Evolutionary conservation across 768 basidiomycete species (phyloP).

Genomic region (Tulasnella sp.): DNA sequence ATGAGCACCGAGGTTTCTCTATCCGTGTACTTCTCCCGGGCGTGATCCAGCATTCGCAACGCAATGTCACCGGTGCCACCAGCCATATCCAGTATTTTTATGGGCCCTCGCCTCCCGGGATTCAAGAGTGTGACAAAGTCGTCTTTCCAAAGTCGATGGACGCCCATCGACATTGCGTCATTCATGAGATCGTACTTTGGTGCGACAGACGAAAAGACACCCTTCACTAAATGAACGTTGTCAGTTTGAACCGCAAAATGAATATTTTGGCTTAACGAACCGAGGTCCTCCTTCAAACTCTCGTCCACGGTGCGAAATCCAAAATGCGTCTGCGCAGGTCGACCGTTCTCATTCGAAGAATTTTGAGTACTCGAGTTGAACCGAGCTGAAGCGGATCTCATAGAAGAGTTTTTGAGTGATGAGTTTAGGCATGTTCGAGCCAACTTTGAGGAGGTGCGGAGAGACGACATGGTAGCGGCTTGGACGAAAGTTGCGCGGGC

Average conservation of each 20-base stretch:
- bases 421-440: neutral
- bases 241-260: neutral
- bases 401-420: neutral
- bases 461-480: neutral
- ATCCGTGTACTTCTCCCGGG: slow-evolving; percentile 78
- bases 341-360: neutral
- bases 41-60: slow-evolving; percentile 81
- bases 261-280: slow-evolving; percentile 16
- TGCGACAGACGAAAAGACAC: slow-evolving; percentile 92
- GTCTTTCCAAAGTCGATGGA: slow-evolving; percentile 97
- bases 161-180: slow-evolving; percentile 94
- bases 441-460: neutral
- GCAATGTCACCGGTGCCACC: slow-evolving; percentile 99
- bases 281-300: slow-evolving; percentile 71
- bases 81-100: slow-evolving; percentile 68
- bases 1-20: slow-evolving; percentile 81
- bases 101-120: slow-evolving; percentile 61
- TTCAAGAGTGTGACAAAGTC: slow-evolving; percentile 62
- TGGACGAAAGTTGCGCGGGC: neutral
- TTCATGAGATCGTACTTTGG: slow-evolving; percentile 97
- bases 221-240: slow-evolving; percentile 45
- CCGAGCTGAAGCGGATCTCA: neutral
- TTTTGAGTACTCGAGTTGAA: neutral
- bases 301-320: slow-evolving; percentile 86
- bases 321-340: slow-evolving; percentile 50